Evolutionary conservation across 495 filamentous ascomycete species (phyloP).

Genomic region (Penicillium mononematosum): DNA sequence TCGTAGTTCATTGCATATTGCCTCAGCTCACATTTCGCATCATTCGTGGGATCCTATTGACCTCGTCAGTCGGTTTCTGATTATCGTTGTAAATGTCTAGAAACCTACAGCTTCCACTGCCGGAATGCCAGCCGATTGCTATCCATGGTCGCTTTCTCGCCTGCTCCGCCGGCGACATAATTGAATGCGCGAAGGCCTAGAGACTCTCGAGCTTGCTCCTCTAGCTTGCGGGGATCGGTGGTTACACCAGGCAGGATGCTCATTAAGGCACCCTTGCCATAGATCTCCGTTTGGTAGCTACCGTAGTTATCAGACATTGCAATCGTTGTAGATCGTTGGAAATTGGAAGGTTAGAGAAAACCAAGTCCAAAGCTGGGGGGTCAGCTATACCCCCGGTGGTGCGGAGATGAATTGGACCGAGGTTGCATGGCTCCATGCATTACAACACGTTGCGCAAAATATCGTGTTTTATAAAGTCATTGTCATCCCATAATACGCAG

Average conservation of each 20-base stretch:
- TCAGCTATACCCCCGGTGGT: neutral
- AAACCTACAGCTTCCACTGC: slow-evolving; percentile 58
- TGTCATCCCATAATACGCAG: neutral
- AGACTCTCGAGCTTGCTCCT: slow-evolving; percentile 52
- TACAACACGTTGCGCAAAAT: neutral
- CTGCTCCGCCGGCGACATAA: slow-evolving; percentile 64
- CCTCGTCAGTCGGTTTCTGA: neutral
- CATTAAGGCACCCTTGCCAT: slow-evolving; percentile 48
- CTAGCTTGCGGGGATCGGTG: slow-evolving; percentile 59
- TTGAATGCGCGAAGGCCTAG: slow-evolving; percentile 52
- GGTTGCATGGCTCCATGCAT: neutral
- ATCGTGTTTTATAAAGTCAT: neutral
- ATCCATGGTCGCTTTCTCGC: slow-evolving; percentile 63
- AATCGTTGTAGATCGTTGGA: neutral
- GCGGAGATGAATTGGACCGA: neutral
- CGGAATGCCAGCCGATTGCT: slow-evolving; percentile 63
- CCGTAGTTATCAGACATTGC: slow-evolving; percentile 44
- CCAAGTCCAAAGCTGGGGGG: neutral
- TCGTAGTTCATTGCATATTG: neutral
- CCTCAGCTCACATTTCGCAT: slow-evolving; percentile 33
- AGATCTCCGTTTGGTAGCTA: slow-evolving; percentile 50
- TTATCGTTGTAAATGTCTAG: neutral
- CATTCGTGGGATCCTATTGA: slow-evolving; percentile 42
- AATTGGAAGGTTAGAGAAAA: neutral
- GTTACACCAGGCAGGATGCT: slow-evolving; percentile 53